Percentiles rank a stretch among this genome's conserved stretches.
These are phyloP conservation scores for Russula sp. DNA, from an alignment of 768 basidiomycete genomes.

Conservation along the genomic window DNA sequence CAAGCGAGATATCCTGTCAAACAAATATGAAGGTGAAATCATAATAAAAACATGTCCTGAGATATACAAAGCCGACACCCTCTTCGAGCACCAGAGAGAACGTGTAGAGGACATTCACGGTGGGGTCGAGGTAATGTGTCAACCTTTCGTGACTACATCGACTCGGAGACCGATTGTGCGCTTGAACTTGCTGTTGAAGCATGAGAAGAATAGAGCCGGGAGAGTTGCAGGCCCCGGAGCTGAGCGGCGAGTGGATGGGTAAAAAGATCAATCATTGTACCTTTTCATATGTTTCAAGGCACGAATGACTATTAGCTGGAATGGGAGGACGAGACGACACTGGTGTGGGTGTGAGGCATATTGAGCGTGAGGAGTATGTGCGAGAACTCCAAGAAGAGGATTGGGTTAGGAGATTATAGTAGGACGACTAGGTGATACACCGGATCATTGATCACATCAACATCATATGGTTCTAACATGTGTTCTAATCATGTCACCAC, in stretches of 20 bases:
- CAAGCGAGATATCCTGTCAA: neutral
- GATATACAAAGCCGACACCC: neutral
- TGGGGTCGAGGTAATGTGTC: neutral
- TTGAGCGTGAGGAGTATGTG: neutral
- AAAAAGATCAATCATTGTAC: neutral
- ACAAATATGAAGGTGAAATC: neutral
- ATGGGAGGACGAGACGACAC: neutral
- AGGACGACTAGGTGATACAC: too few species aligned
- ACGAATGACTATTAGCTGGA: neutral
- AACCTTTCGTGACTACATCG: too few species aligned
- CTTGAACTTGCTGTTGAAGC: neutral
- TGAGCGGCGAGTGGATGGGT: neutral
- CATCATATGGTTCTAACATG: too few species aligned
- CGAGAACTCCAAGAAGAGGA: too few species aligned
- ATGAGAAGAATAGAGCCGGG: neutral
- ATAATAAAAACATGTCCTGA: too few species aligned
- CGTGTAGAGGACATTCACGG: neutral
- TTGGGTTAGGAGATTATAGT: too few species aligned
- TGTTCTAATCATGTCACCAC: too few species aligned
- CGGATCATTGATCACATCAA: too few species aligned
- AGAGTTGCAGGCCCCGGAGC: conserved; percentile 1
- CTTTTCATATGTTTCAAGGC: neutral
- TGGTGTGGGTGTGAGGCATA: neutral
- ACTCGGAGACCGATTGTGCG: neutral
- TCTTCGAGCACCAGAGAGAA: neutral